These are phyloP conservation scores for Fusarium brachygibbosum DNA, from an alignment of 2,329 filamentous ascomycete species.

Conservation along the genomic window DNA sequence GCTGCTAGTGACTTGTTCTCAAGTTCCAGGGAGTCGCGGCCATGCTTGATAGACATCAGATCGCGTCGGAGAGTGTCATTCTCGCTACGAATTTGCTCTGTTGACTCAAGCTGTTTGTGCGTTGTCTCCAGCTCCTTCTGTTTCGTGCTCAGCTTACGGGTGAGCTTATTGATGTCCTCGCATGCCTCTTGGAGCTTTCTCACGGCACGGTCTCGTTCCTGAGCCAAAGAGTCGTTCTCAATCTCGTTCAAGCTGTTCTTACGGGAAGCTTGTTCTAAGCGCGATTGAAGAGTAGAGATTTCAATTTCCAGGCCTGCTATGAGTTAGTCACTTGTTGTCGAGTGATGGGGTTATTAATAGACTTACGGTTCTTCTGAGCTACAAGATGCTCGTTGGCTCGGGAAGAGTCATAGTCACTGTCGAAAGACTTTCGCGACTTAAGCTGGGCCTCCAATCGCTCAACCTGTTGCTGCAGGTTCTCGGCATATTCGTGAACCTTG, in stretches of 20 bases:
- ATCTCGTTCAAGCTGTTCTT: constrained; percentile 74
- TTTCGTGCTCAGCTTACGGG: constrained; percentile 58
- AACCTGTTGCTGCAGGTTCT: constrained; percentile 66
- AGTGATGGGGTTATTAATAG: background rate
- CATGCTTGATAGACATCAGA: constrained; percentile 57
- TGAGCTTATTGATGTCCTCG: constrained; percentile 66
- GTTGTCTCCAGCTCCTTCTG: constrained; percentile 60
- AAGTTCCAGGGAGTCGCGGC: constrained; percentile 53
- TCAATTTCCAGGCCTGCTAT: constrained; percentile 68
- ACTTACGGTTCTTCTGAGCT: constrained; percentile 70
- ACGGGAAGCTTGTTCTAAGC: constrained; percentile 72
- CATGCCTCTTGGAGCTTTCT: constrained; percentile 73
- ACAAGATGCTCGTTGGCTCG: constrained; percentile 61
- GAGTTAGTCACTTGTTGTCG: constrained; percentile 9
- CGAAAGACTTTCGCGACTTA: constrained; percentile 58
- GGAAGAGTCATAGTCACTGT: constrained; percentile 59
- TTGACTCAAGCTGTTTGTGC: constrained; percentile 58
- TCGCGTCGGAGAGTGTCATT: constrained; percentile 60
- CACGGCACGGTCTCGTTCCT: constrained; percentile 75
- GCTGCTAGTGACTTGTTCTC: constrained; percentile 59
- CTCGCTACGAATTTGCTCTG: constrained; percentile 56
- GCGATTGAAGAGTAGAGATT: constrained; percentile 70
- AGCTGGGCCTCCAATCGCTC: constrained; percentile 64
- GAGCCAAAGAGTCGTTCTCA: constrained; percentile 71
- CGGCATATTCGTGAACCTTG: constrained; percentile 67